Evolutionary conservation across 2,329 filamentous ascomycete species (phyloP), one percentile per base, ranked within the genome.

Genomic region (Coniella vitis): DNA sequence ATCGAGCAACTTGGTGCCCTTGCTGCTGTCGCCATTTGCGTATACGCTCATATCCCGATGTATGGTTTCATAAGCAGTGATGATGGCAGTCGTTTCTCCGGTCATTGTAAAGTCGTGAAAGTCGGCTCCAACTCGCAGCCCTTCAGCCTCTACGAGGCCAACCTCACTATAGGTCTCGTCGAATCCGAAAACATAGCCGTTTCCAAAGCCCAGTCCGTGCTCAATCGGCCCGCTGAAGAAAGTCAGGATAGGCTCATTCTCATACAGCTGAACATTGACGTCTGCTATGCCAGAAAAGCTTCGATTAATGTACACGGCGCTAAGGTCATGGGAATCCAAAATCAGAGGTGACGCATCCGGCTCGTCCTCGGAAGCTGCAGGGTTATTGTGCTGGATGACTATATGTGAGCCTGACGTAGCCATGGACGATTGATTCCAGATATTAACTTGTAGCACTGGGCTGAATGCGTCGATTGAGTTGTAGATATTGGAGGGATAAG

Each of bases 21-120:
- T 45, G 2, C 62, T 57, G 56, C 32, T 20, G 1, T 16, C 17
- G 49, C 13, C 16, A 38, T 57, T 57, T 2, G 55, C 56, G 22
- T 50, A 58, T 3, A 53, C 32, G 4, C 54, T 54, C 19, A 61
- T 47, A 41, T 65, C 56, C 14, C 53, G 56, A 25, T 45, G 22
- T 7, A 48, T 56, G 21, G 52, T 49, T 9, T 64, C 58, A 49
- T 68, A 69, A 42, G 31, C 62, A 56, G 60, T 64, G 48, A 71
- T 63, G 17, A 72, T 54, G 3, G 65, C 69, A 1, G 69, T 71
- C 16, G 60, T 63, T 34, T 66, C 54, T 1, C 61, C 52, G 13
- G 68, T 71, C 42, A 72, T 61, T 12, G 58, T 60, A 47, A 72
- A 68, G 48, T 70, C 67, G 51, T 71, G 69, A 2, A 48, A 17